phyloP scores from a whole-genome alignment of 176 grass and related monocot species.

The Thinopyrum elongatum region DNA sequence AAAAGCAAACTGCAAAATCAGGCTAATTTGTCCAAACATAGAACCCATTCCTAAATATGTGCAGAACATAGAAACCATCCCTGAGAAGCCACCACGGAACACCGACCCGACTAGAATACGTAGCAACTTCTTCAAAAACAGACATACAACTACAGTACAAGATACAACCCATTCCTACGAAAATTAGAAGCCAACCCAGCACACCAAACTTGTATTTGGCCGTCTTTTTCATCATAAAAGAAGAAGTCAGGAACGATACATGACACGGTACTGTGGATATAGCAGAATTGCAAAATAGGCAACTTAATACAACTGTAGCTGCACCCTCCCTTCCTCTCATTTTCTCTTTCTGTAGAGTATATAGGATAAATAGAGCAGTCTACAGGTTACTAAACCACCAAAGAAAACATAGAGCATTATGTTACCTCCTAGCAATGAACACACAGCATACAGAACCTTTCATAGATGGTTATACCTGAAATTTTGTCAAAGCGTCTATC shows the following conservation, averaged over 20 bases:
- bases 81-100: not conserved
- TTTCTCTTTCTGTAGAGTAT: not conserved
- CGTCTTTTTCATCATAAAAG: constrained; percentile 11
- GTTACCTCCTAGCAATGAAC: not conserved
- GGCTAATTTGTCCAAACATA: not conserved
- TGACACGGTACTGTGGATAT: not conserved
- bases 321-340: not conserved
- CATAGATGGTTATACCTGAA: constrained; percentile 56
- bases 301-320: not conserved
- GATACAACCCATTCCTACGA: not conserved
- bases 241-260: not conserved
- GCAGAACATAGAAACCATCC: not conserved
- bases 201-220: not conserved
- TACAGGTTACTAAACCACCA: not conserved
- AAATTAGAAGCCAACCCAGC: not conserved
- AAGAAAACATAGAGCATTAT: not conserved
- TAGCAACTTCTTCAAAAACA: not conserved
- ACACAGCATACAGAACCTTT: not conserved
- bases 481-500: constrained; percentile 83
- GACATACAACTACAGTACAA: not conserved
- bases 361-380: not conserved
- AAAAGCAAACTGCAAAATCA: not conserved
- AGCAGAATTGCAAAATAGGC: not conserved
- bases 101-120: not conserved
- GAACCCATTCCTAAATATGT: not conserved